A percentile compares a stretch with the other conserved stretches of the same genome.
Conservation (phyloP, 345 rosid genomes). For the Hevea brasiliensis region DNA sequence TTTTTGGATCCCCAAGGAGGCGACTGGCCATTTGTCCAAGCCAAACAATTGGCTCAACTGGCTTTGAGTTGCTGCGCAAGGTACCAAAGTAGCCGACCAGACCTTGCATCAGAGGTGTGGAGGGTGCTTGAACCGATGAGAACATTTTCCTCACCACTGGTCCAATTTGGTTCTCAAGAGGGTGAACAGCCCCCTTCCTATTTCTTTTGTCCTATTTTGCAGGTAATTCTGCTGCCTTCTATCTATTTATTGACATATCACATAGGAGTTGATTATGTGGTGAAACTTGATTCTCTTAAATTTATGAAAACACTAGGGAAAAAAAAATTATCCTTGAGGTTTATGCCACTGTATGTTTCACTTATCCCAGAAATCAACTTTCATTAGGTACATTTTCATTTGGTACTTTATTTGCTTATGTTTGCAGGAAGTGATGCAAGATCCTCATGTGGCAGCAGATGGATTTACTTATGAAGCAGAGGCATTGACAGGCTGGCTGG, state of each 20-base stretch:
- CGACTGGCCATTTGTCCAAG: slow-evolving; percentile 89
- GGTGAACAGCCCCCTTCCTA: slow-evolving; percentile 58
- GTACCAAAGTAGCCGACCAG: slow-evolving; percentile 62
- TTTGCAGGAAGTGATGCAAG: slow-evolving; percentile 71
- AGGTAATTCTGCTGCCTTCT: slow-evolving; percentile 37
- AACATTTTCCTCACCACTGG: slow-evolving; percentile 56
- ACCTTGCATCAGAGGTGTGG: slow-evolving; percentile 77
- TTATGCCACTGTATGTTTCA: not conserved
- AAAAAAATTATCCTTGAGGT: not conserved
- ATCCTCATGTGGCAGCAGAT: slow-evolving; percentile 80
- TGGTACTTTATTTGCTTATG: not conserved
- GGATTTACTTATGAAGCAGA: slow-evolving; percentile 74
- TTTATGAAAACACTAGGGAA: not conserved
- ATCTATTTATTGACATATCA: too few relatives aligned
- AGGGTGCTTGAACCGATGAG: slow-evolving; percentile 82
- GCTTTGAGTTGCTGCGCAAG: slow-evolving; percentile 78
- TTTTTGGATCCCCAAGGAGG: slow-evolving; percentile 83
- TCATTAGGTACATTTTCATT: not conserved
- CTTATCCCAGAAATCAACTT: not conserved
- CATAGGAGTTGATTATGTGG: not conserved
- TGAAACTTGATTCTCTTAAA: not conserved
- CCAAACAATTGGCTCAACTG: slow-evolving; percentile 68
- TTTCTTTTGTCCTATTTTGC: slow-evolving; percentile 82
- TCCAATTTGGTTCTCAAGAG: slow-evolving; percentile 42
- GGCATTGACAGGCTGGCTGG: slow-evolving; percentile 67